Percentiles rank a stretch among this genome's conserved stretches.
Evolutionary conservation across 805 yeast species (phyloP).

Genomic region (Metschnikowia rubicola): DNA sequence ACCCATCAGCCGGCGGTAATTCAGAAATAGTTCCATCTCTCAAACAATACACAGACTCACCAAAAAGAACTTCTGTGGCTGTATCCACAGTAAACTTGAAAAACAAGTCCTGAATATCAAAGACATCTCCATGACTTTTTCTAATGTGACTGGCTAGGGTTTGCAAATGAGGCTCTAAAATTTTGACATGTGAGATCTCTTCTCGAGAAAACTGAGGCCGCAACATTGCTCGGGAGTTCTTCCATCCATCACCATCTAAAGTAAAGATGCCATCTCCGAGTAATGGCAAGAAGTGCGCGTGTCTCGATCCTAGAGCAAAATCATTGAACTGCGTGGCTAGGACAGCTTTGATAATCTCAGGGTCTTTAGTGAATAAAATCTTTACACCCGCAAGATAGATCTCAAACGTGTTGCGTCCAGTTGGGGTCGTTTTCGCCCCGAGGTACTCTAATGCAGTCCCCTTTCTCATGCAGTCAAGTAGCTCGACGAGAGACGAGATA

Average conservation of each 20-base stretch:
- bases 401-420: conserved; percentile 5
- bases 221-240: conserved; percentile 41
- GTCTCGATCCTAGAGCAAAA: conserved; percentile 38
- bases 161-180: conserved; percentile 41
- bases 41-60: conserved; percentile 35
- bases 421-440: neutral
- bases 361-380: conserved; percentile 31
- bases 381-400: conserved; percentile 19
- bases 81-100: conserved; percentile 40
- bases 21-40: conserved; percentile 29
- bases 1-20: conserved; percentile 16
- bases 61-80: conserved; percentile 41
- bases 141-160: conserved; percentile 29
- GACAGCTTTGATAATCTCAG: conserved; percentile 41
- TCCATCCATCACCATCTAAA: conserved; percentile 42
- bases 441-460: conserved; percentile 16
- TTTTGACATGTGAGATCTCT: conserved; percentile 38
- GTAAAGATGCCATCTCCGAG: conserved; percentile 45
- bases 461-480: conserved; percentile 6
- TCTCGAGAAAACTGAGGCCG: conserved; percentile 45
- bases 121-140: conserved; percentile 23
- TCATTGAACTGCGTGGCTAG: conserved; percentile 43
- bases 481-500: conserved; percentile 5
- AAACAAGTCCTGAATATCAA: conserved; percentile 39
- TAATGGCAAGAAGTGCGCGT: conserved; percentile 34